Evolutionary conservation across 768 basidiomycete species (phyloP), one percentile per base, ranked within the genome.

Genomic region (Termitomyces heimii): DNA sequence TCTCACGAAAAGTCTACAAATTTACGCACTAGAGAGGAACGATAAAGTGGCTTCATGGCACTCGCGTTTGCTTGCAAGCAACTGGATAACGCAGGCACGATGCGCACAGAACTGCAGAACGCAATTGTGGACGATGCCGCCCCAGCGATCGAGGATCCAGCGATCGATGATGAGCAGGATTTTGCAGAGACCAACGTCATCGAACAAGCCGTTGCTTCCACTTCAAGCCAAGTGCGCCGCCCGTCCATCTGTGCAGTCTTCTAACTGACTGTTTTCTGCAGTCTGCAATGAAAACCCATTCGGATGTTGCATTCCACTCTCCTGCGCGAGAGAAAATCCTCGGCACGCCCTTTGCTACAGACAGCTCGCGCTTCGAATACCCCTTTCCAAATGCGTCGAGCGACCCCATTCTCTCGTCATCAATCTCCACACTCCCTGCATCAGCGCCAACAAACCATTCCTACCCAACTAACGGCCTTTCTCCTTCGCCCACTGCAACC

Each of bases 301-400:
- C 59, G n/a, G 51, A 61, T 40, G n/a, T 54, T 4, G 26, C 57
- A 40, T 40, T 68, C 9, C 69, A 70, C 56, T 70, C 71, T 1
- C 69, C 70, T 9, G 65, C 67, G 0, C 18, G 7, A 40, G 55
- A 66, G 6, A 70, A 66, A 13, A 70, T 73, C 44, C 43, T 74
- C 22, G 71, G 72, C 24, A 73, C 73, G 1, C 72, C 73, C 20
- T 74, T 73, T 49, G 65, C 68, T 28, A 67, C 66, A 1, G 63
- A 66, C 39, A 40, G 39, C 32, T 46, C 67, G 13, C 69, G 63
- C 16, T 73, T 69, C 61, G 68, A 72, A 45, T 72, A 71, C 57
- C 72, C 73, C 8, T 71, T 73, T 58, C 65, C 63, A 3, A 60
- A 51, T 18, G 26, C 18, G 26, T 28, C 51, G 0, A 47, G 34